These are phyloP conservation scores for Hyaloperonospora arabidopsidis DNA, from an alignment of 352 stramenopile genomes.

Conservation along the genomic window DNA sequence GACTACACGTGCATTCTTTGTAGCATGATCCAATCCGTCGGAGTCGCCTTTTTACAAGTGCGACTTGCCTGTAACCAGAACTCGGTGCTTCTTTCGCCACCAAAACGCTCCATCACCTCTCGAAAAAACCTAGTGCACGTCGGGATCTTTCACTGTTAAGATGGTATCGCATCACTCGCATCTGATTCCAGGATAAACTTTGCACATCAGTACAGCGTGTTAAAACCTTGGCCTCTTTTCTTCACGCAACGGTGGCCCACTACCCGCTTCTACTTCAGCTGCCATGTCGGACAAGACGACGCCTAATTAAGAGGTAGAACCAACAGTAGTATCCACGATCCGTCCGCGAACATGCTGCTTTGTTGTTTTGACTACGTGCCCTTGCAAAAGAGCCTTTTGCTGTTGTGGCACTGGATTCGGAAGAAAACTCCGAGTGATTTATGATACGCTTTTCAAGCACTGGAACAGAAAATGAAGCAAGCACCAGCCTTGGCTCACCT, in stretches of 20 bases:
- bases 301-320: slow-evolving; percentile 16
- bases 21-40: neutral
- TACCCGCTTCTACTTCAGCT: slow-evolving; percentile 1
- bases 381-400: too few relatives aligned
- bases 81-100: slow-evolving; percentile 11
- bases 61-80: slow-evolving; percentile 5
- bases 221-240: slow-evolving; percentile 1
- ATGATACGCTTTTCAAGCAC: too few relatives aligned
- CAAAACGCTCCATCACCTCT: slow-evolving; percentile 10
- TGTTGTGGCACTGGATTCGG: too few relatives aligned
- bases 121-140: slow-evolving; percentile 29
- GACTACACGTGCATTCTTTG: too few relatives aligned
- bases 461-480: too few relatives aligned
- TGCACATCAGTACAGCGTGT: slow-evolving; percentile 2
- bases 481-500: too few relatives aligned
- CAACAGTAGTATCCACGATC: slow-evolving; percentile 30
- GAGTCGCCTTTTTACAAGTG: slow-evolving; percentile 4
- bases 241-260: neutral
- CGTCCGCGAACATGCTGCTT: slow-evolving; percentile 56
- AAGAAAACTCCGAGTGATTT: too few relatives aligned
- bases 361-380: too few relatives aligned
- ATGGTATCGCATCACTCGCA: slow-evolving; percentile 1
- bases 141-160: slow-evolving; percentile 12
- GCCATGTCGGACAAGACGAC: slow-evolving; percentile 19
- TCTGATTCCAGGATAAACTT: slow-evolving; percentile 6